Evolutionary conservation across 768 basidiomycete genomes (phyloP).

Genomic region (Lentinula detonsa): DNA sequence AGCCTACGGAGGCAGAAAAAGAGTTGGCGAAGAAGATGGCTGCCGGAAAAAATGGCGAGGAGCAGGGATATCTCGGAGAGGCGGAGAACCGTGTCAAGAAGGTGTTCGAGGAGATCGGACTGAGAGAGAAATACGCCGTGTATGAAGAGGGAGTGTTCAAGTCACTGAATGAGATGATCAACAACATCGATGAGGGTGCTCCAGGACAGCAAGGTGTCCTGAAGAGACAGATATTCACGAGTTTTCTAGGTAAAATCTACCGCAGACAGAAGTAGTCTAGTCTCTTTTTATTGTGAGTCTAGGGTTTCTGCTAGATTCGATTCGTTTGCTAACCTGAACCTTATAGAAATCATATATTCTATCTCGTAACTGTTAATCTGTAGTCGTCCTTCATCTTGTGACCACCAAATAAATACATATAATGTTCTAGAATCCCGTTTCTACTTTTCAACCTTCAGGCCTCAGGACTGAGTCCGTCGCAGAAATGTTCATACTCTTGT

Average conservation of each 20-base stretch:
- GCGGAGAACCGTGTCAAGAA: slow-evolving; percentile 37
- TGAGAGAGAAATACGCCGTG: slow-evolving; percentile 58
- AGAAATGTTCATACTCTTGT: no score
- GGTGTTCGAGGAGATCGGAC: slow-evolving; percentile 65
- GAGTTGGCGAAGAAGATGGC: slow-evolving; percentile 6
- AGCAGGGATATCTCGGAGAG: slow-evolving; percentile 11
- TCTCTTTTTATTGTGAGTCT: background rate
- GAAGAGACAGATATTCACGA: slow-evolving; percentile 69
- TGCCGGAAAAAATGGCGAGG: slow-evolving; percentile 4
- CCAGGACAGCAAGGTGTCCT: slow-evolving; percentile 31
- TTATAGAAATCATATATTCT: no score
- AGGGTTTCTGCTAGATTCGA: background rate
- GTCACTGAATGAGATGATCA: slow-evolving; percentile 64
- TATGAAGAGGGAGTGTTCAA: slow-evolving; percentile 79
- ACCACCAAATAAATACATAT: no score
- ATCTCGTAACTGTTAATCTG: no score
- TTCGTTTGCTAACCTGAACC: background rate
- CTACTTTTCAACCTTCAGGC: no score
- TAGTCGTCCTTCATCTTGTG: no score
- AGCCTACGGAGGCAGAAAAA: slow-evolving; percentile 46
- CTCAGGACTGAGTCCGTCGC: no score
- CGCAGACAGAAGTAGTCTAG: slow-evolving; percentile 48
- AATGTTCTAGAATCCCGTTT: no score
- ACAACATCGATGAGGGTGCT: slow-evolving; percentile 49
- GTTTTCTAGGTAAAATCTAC: slow-evolving; percentile 86